Evolutionary conservation across 2,329 filamentous ascomycete species (phyloP).

Genomic region (Dactylellina leptospora): DNA sequence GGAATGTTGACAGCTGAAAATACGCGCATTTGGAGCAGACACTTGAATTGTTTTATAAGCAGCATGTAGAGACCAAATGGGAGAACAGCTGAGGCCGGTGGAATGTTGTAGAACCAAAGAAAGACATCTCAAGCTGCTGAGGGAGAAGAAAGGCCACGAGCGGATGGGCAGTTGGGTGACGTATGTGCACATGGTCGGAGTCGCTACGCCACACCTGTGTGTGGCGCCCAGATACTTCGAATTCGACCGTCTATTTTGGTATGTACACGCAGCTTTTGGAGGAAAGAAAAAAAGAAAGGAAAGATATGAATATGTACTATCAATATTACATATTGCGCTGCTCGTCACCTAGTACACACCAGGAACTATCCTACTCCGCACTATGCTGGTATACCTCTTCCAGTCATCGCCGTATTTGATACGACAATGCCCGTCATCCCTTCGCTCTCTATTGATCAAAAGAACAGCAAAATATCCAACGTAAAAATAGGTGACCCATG

Average conservation of each 20-base stretch:
- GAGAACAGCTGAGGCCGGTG: constrained; percentile 55
- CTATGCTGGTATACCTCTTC: constrained; percentile 84
- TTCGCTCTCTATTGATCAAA: constrained; percentile 82
- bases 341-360: constrained; percentile 80
- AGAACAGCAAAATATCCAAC: constrained; percentile 88
- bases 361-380: constrained; percentile 83
- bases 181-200: constrained; percentile 6
- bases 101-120: constrained; percentile 58
- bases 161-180: neutral
- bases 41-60: too few relatives aligned
- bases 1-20: too few relatives aligned
- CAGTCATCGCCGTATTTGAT: constrained; percentile 93
- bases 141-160: neutral
- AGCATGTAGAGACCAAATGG: too few relatives aligned
- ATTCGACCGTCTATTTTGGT: too few relatives aligned
- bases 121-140: constrained; percentile 6
- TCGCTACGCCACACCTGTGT: constrained; percentile 1
- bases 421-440: constrained; percentile 90
- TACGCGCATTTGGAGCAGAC: too few relatives aligned
- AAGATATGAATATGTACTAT: neutral
- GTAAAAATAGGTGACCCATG: constrained; percentile 93
- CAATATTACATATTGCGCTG: too few relatives aligned
- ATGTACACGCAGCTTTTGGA: too few relatives aligned
- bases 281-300: neutral
- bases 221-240: too few relatives aligned